Percentiles rank a stretch among this genome's conserved stretches.
phyloP scores from a whole-genome alignment of 495 filamentous ascomycete genomes.

The Ramalina intermedia region DNA sequence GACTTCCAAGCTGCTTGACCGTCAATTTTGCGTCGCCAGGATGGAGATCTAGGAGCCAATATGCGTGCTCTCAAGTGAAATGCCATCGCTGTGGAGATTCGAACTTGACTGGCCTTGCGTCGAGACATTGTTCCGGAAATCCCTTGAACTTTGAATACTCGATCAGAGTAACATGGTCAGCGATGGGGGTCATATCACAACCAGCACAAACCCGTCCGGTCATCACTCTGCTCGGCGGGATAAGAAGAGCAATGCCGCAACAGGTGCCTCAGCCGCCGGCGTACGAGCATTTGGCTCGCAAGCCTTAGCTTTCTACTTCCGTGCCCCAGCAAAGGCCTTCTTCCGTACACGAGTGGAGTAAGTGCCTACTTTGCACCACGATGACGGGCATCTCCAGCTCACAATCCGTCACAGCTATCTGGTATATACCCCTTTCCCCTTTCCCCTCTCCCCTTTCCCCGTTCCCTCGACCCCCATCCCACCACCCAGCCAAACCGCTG shows the following conservation, averaged over 20 bases:
- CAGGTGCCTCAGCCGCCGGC: constrained; percentile 59
- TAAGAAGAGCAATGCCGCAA: constrained; percentile 56
- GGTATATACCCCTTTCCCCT: constrained; percentile 24
- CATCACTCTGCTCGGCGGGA: constrained; percentile 17
- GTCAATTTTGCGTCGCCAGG: too few species aligned
- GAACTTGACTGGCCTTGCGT: too few species aligned
- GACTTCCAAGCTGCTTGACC: too few species aligned
- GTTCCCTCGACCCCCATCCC: background rate
- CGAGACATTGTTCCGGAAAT: too few species aligned
- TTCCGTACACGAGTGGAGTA: constrained; percentile 82
- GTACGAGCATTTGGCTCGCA: constrained; percentile 68
- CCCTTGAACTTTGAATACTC: background rate
- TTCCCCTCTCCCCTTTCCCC: background rate
- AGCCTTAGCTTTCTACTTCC: constrained; percentile 73
- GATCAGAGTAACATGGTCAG: background rate
- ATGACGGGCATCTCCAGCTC: constrained; percentile 14
- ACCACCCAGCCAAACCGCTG: background rate
- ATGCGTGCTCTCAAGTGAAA: too few species aligned
- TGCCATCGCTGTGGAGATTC: too few species aligned
- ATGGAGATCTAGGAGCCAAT: too few species aligned
- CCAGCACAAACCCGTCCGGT: too few species aligned
- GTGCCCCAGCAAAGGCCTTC: constrained; percentile 79
- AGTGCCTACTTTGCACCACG: constrained; percentile 26
- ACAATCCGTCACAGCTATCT: constrained; percentile 35
- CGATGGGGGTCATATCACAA: too few species aligned